Conservation (phyloP, 306 rosid genomes). For the Trifolium subterraneum region DNA sequence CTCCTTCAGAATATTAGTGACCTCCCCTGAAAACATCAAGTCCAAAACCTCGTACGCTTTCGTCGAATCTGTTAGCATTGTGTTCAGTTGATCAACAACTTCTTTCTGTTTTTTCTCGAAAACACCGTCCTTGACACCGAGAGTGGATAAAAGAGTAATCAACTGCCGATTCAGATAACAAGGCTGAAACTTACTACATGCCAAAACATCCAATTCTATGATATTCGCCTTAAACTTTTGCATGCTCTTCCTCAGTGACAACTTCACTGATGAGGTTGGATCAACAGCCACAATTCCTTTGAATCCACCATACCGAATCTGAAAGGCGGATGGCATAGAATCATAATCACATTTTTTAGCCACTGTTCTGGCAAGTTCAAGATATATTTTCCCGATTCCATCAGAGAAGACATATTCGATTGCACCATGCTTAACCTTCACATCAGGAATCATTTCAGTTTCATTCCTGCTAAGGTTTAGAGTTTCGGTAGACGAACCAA, state of each 20-base stretch:
- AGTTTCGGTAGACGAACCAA: slow-evolving; percentile 86
- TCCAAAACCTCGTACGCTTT: slow-evolving; percentile 75
- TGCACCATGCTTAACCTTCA: slow-evolving; percentile 30
- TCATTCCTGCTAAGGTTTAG: slow-evolving; percentile 53
- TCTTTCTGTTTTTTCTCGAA: slow-evolving; percentile 68
- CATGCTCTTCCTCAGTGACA: slow-evolving; percentile 84
- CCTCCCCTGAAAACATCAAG: slow-evolving; percentile 79
- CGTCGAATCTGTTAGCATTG: slow-evolving; percentile 60
- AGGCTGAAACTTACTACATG: slow-evolving; percentile 67
- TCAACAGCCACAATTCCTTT: slow-evolving; percentile 93
- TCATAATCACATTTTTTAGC: slow-evolving; percentile 64
- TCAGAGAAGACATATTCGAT: slow-evolving; percentile 69
- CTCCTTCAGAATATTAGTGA: slow-evolving; percentile 69
- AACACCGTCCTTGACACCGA: slow-evolving; percentile 60
- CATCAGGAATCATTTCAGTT: slow-evolving; percentile 63
- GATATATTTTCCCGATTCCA: slow-evolving; percentile 89
- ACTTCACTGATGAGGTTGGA: slow-evolving; percentile 63
- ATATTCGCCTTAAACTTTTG: slow-evolving; percentile 60
- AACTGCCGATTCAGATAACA: slow-evolving; percentile 81
- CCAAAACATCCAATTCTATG: slow-evolving; percentile 73
- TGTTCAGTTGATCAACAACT: slow-evolving; percentile 61
- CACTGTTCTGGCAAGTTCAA: slow-evolving; percentile 65
- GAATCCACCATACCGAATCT: slow-evolving; percentile 83
- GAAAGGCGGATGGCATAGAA: slow-evolving; percentile 77
- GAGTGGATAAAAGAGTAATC: slow-evolving; percentile 81